Evolutionary conservation across 768 basidiomycete species (phyloP).

Genomic region (Pisolithus albus): DNA sequence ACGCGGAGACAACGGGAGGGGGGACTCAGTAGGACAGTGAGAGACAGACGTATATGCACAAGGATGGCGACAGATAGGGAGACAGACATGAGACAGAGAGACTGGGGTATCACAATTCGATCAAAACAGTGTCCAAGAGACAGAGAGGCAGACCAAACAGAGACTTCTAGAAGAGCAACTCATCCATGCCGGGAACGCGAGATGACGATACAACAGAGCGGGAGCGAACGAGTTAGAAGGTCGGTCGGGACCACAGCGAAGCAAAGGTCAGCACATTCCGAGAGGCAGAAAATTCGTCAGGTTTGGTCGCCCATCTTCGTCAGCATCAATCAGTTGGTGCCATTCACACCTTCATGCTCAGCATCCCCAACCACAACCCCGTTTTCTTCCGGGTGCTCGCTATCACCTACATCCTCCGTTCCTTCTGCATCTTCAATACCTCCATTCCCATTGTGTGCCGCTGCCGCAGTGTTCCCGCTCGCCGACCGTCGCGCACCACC

Average conservation of each 20-base stretch:
- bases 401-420: constrained; percentile 18
- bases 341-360: constrained; percentile 21
- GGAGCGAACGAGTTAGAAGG: not conserved
- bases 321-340: constrained; percentile 13
- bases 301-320: not conserved
- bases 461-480: constrained; percentile 32
- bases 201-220: not conserved
- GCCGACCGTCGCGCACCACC: constrained; percentile 46
- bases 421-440: constrained; percentile 16
- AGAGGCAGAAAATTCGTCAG: not conserved
- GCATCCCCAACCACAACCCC: constrained; percentile 39
- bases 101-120: not conserved
- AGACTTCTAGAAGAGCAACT: not conserved
- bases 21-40: not conserved
- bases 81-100: not conserved
- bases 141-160: not conserved
- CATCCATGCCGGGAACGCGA: not conserved
- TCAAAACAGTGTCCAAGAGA: not conserved
- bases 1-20: too few species aligned
- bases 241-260: not conserved
- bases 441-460: constrained; percentile 9
- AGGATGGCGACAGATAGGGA: not conserved
- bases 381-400: constrained; percentile 23
- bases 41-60: not conserved
- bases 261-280: not conserved